Conservation (phyloP, 2,329 filamentous ascomycete genomes). For the Diaporthe capsici region DNA sequence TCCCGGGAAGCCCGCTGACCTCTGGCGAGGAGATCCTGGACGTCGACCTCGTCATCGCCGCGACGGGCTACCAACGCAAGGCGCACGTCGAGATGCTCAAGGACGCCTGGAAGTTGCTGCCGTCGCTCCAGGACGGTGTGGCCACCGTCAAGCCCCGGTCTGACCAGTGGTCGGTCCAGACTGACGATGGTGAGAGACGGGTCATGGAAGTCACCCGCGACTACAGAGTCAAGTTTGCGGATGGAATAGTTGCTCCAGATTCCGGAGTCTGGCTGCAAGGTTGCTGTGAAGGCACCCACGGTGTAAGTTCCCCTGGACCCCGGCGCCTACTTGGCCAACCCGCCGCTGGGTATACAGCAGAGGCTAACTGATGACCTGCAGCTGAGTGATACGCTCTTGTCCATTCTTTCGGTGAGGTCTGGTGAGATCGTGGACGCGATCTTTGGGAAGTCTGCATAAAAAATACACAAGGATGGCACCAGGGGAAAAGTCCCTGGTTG, state of each 20-base stretch:
- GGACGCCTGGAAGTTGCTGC: constrained; percentile 75
- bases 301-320: constrained; percentile 70
- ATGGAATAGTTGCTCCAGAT: constrained; percentile 76
- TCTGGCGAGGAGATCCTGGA: constrained; percentile 73
- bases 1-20: neutral
- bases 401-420: constrained; percentile 80
- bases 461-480: neutral
- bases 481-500: neutral
- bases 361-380: constrained; percentile 52
- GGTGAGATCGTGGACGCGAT: constrained; percentile 85
- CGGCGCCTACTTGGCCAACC: constrained; percentile 4
- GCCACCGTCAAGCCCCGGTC: constrained; percentile 39
- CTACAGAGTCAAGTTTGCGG: constrained; percentile 82
- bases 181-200: constrained; percentile 45
- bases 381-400: constrained; percentile 86
- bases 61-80: constrained; percentile 87
- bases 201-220: constrained; percentile 80
- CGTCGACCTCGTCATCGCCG: constrained; percentile 86
- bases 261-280: constrained; percentile 94
- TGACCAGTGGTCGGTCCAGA: constrained; percentile 40
- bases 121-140: constrained; percentile 53
- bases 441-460: constrained; percentile 63
- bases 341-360: neutral
- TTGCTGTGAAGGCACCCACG: constrained; percentile 93
- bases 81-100: constrained; percentile 84